Percentiles rank a stretch among this genome's conserved stretches.
These are phyloP conservation scores for Stemphylium vesicarium DNA, from an alignment of 2,329 filamentous ascomycete species.

Conservation along the genomic window DNA sequence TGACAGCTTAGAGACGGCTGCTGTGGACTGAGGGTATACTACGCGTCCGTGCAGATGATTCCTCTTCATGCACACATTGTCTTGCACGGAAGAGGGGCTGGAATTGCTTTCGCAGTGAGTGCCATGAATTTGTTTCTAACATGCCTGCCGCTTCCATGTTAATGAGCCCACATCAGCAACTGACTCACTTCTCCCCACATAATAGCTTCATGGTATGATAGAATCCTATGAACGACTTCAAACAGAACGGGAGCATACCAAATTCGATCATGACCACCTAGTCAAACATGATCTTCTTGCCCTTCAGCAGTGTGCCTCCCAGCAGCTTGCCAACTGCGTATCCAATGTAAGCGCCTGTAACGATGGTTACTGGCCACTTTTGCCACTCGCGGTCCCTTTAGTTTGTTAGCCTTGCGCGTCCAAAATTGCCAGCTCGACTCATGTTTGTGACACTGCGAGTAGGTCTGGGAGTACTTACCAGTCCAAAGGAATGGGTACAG, in stretches of 20 bases:
- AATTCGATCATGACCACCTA: conserved; percentile 21
- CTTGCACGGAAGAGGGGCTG: not conserved
- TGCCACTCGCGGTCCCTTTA: conserved; percentile 92
- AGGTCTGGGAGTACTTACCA: conserved; percentile 62
- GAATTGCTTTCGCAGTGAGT: not conserved
- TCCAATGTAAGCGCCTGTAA: conserved; percentile 81
- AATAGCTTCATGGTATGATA: not conserved
- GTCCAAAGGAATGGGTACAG: conserved; percentile 92
- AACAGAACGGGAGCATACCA: not conserved
- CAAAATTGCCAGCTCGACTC: not conserved
- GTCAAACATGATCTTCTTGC: conserved; percentile 54
- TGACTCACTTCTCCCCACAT: not conserved
- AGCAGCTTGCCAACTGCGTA: conserved; percentile 72
- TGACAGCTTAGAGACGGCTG: too few species aligned
- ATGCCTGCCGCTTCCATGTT: not conserved
- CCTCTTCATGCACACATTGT: not conserved
- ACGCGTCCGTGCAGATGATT: not conserved
- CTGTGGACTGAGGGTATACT: not conserved
- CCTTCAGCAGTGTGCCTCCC: conserved; percentile 58
- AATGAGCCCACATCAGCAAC: not conserved
- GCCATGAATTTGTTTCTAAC: not conserved
- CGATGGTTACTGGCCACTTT: conserved; percentile 92
- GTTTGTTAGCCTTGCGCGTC: not conserved
- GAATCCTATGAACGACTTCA: not conserved
- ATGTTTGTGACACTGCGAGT: not conserved